Evolutionary conservation across 83 land plant genomes (phyloP).

Genomic region (Isoetes engelmannii): DNA sequence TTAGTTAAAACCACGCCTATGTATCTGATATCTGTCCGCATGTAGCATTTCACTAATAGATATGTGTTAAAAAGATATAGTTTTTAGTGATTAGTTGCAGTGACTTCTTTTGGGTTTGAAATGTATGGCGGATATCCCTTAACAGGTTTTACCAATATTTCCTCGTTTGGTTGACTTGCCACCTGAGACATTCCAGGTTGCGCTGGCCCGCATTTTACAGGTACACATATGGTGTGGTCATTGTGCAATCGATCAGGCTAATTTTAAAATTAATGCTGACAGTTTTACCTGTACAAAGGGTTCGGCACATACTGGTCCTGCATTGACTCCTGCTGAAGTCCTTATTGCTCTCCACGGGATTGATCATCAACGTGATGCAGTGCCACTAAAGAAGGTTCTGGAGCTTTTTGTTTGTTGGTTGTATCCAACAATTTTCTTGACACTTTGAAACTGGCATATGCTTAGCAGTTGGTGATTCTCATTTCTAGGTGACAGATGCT

Average conservation of each 20-base stretch:
- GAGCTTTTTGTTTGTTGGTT: background rate
- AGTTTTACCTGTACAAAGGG: constrained; percentile 48
- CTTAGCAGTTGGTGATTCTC: background rate
- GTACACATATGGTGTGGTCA: constrained; percentile 20
- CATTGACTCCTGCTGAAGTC: constrained; percentile 92
- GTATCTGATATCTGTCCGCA: background rate
- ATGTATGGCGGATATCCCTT: constrained; percentile 7
- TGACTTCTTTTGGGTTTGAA: background rate
- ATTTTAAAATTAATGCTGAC: constrained; percentile 7
- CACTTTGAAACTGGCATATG: too few relatives aligned
- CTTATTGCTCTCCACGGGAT: constrained; percentile 88
- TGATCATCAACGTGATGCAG: constrained; percentile 72
- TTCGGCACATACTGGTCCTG: constrained; percentile 94
- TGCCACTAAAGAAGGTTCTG: constrained; percentile 74
- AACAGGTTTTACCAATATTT: constrained; percentile 81
- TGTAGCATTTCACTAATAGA: background rate
- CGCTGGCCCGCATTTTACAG: constrained; percentile 82
- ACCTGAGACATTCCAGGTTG: constrained; percentile 67
- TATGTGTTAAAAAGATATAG: too few relatives aligned
- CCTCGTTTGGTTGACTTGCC: constrained; percentile 79
- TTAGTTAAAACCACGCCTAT: background rate
- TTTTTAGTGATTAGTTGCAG: background rate
- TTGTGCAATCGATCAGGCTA: background rate
- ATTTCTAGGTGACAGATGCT: constrained; percentile 76
- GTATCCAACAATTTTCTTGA: background rate